Conservation (phyloP, 306 rosid species). For the Gleditsia sinensis region DNA sequence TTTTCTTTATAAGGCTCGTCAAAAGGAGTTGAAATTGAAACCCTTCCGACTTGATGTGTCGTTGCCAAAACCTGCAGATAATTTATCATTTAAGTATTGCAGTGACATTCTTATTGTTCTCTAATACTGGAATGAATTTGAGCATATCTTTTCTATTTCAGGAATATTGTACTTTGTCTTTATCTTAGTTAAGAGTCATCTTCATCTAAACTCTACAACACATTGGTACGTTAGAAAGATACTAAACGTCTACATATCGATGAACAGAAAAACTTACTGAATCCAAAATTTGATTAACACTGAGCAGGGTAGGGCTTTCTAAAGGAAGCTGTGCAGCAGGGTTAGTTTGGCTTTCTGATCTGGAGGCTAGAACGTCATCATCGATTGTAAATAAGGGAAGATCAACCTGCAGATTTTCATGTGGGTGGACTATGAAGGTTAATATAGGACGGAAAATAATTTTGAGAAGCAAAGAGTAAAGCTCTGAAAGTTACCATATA, state of each 20-base stretch:
- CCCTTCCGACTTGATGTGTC: slow-evolving; percentile 68
- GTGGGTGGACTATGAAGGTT: slow-evolving; percentile 16
- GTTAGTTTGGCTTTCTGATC: slow-evolving; percentile 47
- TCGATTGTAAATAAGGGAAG: slow-evolving; percentile 58
- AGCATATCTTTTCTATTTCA: not conserved
- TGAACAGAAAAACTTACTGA: slow-evolving; percentile 54
- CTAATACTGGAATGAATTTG: not conserved
- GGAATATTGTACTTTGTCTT: slow-evolving; percentile 6
- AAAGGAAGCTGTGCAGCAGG: slow-evolving; percentile 30
- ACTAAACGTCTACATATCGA: not conserved
- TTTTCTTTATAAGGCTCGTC: slow-evolving; percentile 81
- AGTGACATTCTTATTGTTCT: not conserved
- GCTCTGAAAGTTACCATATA: slow-evolving; percentile 42
- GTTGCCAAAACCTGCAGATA: slow-evolving; percentile 62
- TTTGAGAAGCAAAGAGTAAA: not conserved
- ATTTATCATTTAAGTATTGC: slow-evolving; percentile 4
- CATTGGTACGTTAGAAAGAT: not conserved
- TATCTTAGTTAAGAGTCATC: slow-evolving; percentile 2
- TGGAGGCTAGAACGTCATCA: slow-evolving; percentile 44
- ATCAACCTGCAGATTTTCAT: slow-evolving; percentile 56
- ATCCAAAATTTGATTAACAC: slow-evolving; percentile 71
- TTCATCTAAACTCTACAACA: not conserved
- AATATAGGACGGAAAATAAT: slow-evolving; percentile 10
- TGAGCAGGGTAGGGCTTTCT: slow-evolving; percentile 53
- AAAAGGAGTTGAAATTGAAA: slow-evolving; percentile 58